Evolutionary conservation across 306 rosid genomes (phyloP), one percentile per base, ranked within the genome.

Genomic region (Cyamopsis tetragonoloba): DNA sequence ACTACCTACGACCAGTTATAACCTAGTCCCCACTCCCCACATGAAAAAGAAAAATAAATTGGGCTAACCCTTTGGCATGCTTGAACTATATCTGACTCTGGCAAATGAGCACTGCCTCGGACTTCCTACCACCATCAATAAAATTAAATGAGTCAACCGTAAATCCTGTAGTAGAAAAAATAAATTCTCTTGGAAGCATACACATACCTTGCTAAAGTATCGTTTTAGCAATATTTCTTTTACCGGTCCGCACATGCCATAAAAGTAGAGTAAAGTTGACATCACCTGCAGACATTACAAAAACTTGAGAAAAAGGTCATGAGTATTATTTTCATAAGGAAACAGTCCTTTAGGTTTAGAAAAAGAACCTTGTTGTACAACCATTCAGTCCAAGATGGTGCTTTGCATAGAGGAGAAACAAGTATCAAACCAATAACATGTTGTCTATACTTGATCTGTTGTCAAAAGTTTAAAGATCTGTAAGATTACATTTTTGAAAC

Each of bases 321-420:
- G 30, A 38, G 10, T 55, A 64, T 46, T 55, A 64, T 46, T 51
- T n/a, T 54, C 61, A 58, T 23, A 68, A 50, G 12, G 68, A 77
- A 50, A 17, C 19, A 53, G 47, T 13, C 24, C 49, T 51, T 32
- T 15, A 59, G 59, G 75, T 78, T 71, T 43, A 50, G 81, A 76
- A 50, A 76, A 61, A 66, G 20, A 66, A 91, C 97, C 97, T 91
- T 91, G 71, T 84, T 88, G 76, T 76, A 85, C 83, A 91, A 74
- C 97, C 97, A 91, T 74, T 91, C 96, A 9, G 96, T 86, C 97
- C 97, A 91, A 59, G 85, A 81, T 56, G 97, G 93, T 76, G 86
- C 81, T 79, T 75, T 83, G 67, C 95, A 91, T 67, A 91, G 42
- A 26, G 97, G 97, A 70, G 97, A 91, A 74, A 91, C 76, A 30